Conservation (phyloP, 768 basidiomycete species). For the Russula earlei region DNA sequence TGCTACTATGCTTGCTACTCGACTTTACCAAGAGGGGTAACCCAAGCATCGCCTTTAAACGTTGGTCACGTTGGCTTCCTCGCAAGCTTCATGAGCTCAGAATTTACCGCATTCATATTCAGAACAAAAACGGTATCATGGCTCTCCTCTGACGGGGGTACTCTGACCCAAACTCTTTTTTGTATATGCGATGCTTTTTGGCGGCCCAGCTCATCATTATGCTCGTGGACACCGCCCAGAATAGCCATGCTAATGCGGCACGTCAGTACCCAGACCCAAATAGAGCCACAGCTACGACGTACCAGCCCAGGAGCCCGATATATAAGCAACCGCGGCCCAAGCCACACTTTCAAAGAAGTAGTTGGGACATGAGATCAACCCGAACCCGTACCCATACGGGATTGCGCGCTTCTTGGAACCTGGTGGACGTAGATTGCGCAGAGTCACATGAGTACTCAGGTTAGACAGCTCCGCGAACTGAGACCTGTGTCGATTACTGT, state of each 20-base stretch:
- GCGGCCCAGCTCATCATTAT: slow-evolving; percentile 84
- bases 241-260: slow-evolving; percentile 44
- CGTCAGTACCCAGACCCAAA: not conserved
- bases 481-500: not conserved
- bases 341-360: slow-evolving; percentile 85
- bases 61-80: too few species aligned
- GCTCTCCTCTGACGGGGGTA: slow-evolving; percentile 70
- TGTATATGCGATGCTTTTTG: slow-evolving; percentile 85
- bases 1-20: not conserved
- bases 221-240: slow-evolving; percentile 47
- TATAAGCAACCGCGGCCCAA: slow-evolving; percentile 59
- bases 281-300: slow-evolving; percentile 25
- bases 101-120: not conserved
- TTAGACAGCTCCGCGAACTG: slow-evolving; percentile 86
- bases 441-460: slow-evolving; percentile 67
- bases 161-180: slow-evolving; percentile 85
- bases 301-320: slow-evolving; percentile 77
- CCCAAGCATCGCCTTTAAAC: too few species aligned
- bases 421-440: slow-evolving; percentile 74
- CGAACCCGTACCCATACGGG: slow-evolving; percentile 89
- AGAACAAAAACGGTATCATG: slow-evolving; percentile 69
- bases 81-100: not conserved
- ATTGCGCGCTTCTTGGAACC: slow-evolving; percentile 75
- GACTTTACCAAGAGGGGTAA: not conserved
- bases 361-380: slow-evolving; percentile 81